phyloP scores from a whole-genome alignment of 1,139 yeast species.

The Suhomyces wounanorum region DNA sequence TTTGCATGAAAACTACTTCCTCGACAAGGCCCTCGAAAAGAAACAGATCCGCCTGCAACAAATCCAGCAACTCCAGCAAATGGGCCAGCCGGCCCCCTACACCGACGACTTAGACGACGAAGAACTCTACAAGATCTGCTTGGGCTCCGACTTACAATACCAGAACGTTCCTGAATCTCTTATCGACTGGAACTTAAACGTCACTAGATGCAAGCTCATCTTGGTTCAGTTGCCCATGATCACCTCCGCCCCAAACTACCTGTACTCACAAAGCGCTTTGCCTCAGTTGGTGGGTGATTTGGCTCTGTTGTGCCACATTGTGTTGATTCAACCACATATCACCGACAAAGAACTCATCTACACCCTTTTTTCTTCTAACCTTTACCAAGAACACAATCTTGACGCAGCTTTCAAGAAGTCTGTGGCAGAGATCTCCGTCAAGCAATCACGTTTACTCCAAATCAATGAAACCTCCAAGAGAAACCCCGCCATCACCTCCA shows the following conservation, averaged over 20 bases:
- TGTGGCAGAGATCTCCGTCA: conserved; percentile 55
- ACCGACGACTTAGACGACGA: conserved; percentile 26
- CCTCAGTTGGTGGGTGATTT: conserved; percentile 50
- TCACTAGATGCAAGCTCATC: conserved; percentile 47
- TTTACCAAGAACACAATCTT: conserved; percentile 51
- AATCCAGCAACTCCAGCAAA: conserved; percentile 14
- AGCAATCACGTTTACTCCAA: conserved; percentile 49
- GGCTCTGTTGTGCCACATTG: conserved; percentile 43
- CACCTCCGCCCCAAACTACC: conserved; percentile 40
- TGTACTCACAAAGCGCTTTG: conserved; percentile 34
- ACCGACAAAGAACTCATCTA: conserved; percentile 49
- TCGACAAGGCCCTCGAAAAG: conserved; percentile 19
- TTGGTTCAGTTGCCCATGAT: conserved; percentile 42
- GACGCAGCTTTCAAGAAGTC: conserved; percentile 46
- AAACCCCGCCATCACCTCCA: conserved; percentile 28
- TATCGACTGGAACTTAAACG: conserved; percentile 52
- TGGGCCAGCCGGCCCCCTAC: conserved; percentile 7
- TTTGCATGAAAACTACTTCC: conserved; percentile 40
- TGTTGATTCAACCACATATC: conserved; percentile 43
- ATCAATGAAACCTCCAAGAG: conserved; percentile 31
- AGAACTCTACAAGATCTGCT: conserved; percentile 40
- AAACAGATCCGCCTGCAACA: conserved; percentile 8
- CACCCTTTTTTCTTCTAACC: conserved; percentile 41
- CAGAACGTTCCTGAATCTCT: conserved; percentile 44
- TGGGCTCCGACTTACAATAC: conserved; percentile 44